A percentile compares a stretch with the other conserved stretches of the same genome.
Evolutionary conservation across 257 asterid species (phyloP).

Genomic region (Solanum microdontum): DNA sequence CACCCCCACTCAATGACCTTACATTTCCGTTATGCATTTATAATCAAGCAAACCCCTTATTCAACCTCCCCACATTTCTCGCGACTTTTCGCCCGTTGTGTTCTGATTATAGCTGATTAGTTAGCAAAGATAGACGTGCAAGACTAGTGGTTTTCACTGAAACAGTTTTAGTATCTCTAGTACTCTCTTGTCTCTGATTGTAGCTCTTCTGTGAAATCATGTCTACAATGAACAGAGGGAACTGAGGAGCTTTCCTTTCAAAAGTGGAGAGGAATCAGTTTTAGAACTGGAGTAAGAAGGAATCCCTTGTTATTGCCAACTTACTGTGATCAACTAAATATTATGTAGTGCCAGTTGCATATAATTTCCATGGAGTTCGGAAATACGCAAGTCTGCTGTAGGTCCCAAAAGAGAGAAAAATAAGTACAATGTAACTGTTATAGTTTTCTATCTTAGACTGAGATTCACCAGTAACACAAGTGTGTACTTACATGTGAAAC

Average conservation of each 20-base stretch:
- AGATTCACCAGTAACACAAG: background rate
- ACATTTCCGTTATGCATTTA: background rate
- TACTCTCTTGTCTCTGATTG: background rate
- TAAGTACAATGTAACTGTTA: background rate
- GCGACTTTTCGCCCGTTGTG: background rate
- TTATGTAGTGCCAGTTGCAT: background rate
- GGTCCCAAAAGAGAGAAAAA: background rate
- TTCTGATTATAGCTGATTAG: background rate
- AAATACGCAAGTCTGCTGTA: background rate
- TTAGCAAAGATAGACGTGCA: background rate
- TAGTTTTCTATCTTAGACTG: background rate
- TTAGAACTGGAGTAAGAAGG: background rate
- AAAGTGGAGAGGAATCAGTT: background rate
- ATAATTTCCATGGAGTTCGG: background rate
- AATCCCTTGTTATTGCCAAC: background rate
- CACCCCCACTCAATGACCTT: background rate
- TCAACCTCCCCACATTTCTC: background rate
- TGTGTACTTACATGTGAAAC: background rate
- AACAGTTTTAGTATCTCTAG: background rate
- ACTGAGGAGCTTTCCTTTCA: background rate
- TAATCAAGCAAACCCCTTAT: background rate
- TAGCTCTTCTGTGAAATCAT: background rate
- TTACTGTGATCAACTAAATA: background rate
- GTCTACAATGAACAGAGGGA: background rate
- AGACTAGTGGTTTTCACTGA: background rate